Percentiles rank a stretch among this genome's conserved stretches.
Evolutionary conservation across 148 eudicot species (phyloP).

Genomic region (Camellia japonica): DNA sequence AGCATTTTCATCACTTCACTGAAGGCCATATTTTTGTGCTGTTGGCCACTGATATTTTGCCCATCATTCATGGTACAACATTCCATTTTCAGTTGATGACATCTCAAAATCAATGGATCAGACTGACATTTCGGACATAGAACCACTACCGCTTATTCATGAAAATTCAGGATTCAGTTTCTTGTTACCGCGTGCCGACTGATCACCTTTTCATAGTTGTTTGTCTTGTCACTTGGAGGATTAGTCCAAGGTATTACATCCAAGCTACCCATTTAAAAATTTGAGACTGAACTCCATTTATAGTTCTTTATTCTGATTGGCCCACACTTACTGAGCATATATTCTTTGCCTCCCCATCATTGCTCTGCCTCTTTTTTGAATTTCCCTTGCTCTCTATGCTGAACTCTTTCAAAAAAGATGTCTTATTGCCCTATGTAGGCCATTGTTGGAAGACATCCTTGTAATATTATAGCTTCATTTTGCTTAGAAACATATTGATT

Average conservation of each 20-base stretch:
- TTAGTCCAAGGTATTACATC: background rate
- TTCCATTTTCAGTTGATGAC: conserved; percentile 88
- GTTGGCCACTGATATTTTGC: conserved; percentile 13
- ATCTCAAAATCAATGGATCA: conserved; percentile 75
- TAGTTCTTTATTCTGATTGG: background rate
- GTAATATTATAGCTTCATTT: background rate
- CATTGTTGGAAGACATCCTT: background rate
- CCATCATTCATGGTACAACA: conserved; percentile 42
- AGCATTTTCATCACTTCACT: background rate
- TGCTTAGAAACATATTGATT: background rate
- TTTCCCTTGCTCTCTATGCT: background rate
- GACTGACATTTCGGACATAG: conserved; percentile 64
- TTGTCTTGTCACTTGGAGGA: background rate
- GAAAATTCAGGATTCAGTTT: conserved; percentile 68
- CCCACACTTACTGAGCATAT: background rate
- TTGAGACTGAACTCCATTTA: background rate
- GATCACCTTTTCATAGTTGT: background rate
- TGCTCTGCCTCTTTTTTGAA: background rate
- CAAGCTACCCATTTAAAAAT: background rate
- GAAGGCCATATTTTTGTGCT: background rate
- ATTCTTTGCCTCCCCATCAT: background rate
- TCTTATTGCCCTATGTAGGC: background rate
- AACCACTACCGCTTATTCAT: conserved; percentile 79
- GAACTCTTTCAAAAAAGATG: background rate
- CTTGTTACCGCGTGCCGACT: conserved; percentile 14